Base-by-base conservation (phyloP, 164 flowering plant species). In the Pachysandra terminalis region DNA sequence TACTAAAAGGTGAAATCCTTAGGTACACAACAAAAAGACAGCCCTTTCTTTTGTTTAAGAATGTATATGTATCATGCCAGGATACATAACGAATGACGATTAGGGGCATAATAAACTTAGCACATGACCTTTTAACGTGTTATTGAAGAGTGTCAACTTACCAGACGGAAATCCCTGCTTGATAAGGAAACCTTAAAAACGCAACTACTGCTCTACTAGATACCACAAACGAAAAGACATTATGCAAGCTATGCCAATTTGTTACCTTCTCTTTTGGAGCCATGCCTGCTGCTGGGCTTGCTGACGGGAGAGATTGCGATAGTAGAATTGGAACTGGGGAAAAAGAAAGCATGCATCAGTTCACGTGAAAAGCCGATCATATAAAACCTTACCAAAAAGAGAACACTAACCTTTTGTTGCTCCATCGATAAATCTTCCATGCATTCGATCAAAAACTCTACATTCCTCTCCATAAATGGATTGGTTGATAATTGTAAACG, bases 201-300 rank as follows among this genome's bases (percentile, higher is more conserved):
- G 15, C 17, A 45, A 45, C 1, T 45, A 45, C 4, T 66, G 28
- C 19, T 19, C 49, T n/a, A 32, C 51, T 1, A 54, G 28, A 28
- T 26, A 55, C n/a, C 23, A 26, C 14, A 17, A 28, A 5, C 35
- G 14, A 40, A 8, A 19, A 63, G n/a, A 15, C 32, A 14, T 41
- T 9, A 41, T 9, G 22, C 51, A 25, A 19, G 12, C 19, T 19
- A 17, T 41, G 45, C 21, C 65, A 71, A 54, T 27, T 6, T 53
- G 10, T 54, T 77, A 92, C 99, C 98, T 87, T 79, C 98, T 84
- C 75, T 96, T 96, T 70, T 96, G 98, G 77, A 96, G 97, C 98
- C 99, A 95, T 32, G 91, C 82, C 78, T 95, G 99, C 82, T 92
- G 98, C 75, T 90, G 98, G 41, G 89, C 83, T 86, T 95, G 98